Conservation (phyloP, 805 yeast species). For the Candida verbasci region DNA sequence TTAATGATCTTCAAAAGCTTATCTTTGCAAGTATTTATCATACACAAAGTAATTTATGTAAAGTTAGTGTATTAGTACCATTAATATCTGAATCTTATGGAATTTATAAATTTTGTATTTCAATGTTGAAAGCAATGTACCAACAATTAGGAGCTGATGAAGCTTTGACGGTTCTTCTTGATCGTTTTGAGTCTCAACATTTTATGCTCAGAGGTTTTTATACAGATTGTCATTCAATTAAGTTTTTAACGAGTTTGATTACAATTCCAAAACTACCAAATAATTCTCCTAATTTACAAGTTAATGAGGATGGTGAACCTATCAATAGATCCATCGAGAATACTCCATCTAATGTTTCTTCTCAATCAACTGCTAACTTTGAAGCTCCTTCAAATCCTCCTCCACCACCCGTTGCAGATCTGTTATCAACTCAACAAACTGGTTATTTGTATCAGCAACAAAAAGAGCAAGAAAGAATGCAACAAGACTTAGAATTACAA, state of each 20-base stretch:
- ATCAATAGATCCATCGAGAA: slow-evolving; percentile 24
- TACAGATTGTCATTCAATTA: slow-evolving; percentile 83
- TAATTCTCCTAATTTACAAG: slow-evolving; percentile 56
- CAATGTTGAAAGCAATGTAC: slow-evolving; percentile 88
- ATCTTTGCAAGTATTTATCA: slow-evolving; percentile 68
- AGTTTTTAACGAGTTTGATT: slow-evolving; percentile 74
- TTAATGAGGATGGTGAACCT: slow-evolving; percentile 39
- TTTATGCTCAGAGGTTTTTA: slow-evolving; percentile 75
- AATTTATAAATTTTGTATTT: slow-evolving; percentile 79
- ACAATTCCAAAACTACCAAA: slow-evolving; percentile 67
- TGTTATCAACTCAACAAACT: slow-evolving; percentile 48
- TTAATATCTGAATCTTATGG: slow-evolving; percentile 90
- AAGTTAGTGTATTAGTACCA: slow-evolving; percentile 83
- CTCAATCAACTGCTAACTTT: slow-evolving; percentile 29
- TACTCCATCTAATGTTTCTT: slow-evolving; percentile 39
- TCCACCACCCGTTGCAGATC: slow-evolving; percentile 33
- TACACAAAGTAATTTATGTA: slow-evolving; percentile 64
- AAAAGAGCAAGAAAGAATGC: slow-evolving; percentile 57
- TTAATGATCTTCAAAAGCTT: slow-evolving; percentile 72
- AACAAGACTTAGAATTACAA: slow-evolving; percentile 61
- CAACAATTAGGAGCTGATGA: slow-evolving; percentile 69
- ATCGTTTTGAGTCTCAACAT: slow-evolving; percentile 68
- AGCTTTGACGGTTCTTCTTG: slow-evolving; percentile 69
- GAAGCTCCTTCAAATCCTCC: slow-evolving; percentile 23
- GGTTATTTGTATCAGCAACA: slow-evolving; percentile 49